phyloP scores from a whole-genome alignment of 2,329 filamentous ascomycete genomes.

The Xylariaceae sp. region DNA sequence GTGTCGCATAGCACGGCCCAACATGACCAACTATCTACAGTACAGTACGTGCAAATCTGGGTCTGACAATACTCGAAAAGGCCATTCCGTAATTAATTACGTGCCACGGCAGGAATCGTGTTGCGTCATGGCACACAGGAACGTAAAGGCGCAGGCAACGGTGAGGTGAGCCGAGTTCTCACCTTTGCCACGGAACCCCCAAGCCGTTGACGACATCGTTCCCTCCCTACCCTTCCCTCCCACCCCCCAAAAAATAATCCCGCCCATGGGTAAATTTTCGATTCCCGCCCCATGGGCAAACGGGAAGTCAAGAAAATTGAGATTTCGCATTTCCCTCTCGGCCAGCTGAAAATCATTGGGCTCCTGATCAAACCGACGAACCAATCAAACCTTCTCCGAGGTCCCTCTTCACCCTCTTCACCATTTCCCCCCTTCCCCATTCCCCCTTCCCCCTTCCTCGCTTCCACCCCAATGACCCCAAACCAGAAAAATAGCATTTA shows the following conservation, averaged over 20 bases:
- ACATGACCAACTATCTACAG: too few relatives aligned
- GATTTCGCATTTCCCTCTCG: background rate
- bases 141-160: background rate
- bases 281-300: background rate
- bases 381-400: background rate
- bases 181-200: background rate
- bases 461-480: too few relatives aligned
- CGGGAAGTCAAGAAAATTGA: background rate
- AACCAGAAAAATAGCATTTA: too few relatives aligned
- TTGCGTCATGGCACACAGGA: background rate
- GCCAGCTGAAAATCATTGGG: slow-evolving; percentile 1
- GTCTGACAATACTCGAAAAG: too few relatives aligned
- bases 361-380: background rate
- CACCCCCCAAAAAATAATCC: too few relatives aligned
- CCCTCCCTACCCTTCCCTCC: too few relatives aligned
- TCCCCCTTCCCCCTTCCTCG: too few relatives aligned
- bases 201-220: background rate
- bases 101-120: background rate
- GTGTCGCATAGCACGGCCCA: too few relatives aligned
- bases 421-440: too few relatives aligned
- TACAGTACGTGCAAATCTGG: too few relatives aligned
- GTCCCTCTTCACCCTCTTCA: background rate
- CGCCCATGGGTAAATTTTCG: too few relatives aligned
- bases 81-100: background rate
- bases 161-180: background rate